These are phyloP conservation scores for Xylaria sp. DNA, from an alignment of 495 filamentous ascomycete species.

Conservation along the genomic window DNA sequence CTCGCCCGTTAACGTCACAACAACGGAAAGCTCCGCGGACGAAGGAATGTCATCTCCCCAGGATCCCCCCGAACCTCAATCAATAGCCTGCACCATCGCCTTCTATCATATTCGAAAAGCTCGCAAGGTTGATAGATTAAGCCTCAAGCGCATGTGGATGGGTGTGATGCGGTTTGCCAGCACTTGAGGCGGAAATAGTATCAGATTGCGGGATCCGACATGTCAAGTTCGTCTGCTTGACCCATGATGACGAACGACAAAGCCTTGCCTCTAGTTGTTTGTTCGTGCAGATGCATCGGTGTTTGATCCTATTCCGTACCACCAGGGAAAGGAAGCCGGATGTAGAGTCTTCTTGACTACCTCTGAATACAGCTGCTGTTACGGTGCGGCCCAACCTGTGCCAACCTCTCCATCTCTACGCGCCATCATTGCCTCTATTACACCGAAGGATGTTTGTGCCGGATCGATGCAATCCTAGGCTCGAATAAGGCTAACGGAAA, in stretches of 20 bases:
- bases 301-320: background rate
- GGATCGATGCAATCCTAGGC: background rate
- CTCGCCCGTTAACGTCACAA: background rate
- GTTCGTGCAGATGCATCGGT: background rate
- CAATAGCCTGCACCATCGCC: background rate
- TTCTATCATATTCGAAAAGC: background rate
- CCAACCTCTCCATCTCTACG: background rate
- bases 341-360: background rate
- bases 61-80: background rate
- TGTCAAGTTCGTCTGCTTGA: background rate
- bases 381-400: constrained; percentile 11
- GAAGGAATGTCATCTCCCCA: background rate
- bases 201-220: too few species aligned
- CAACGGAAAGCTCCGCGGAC: background rate
- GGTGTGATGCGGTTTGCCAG: too few species aligned
- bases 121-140: too few species aligned
- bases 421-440: background rate
- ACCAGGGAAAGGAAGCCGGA: background rate
- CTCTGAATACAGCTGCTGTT: background rate
- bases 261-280: background rate
- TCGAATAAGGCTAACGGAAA: background rate
- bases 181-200: too few species aligned
- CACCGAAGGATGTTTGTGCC: background rate
- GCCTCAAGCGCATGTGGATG: too few species aligned
- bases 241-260: background rate